phyloP scores from a whole-genome alignment of 2,329 filamentous ascomycete genomes.

The Furcasterigmium furcatum region DNA sequence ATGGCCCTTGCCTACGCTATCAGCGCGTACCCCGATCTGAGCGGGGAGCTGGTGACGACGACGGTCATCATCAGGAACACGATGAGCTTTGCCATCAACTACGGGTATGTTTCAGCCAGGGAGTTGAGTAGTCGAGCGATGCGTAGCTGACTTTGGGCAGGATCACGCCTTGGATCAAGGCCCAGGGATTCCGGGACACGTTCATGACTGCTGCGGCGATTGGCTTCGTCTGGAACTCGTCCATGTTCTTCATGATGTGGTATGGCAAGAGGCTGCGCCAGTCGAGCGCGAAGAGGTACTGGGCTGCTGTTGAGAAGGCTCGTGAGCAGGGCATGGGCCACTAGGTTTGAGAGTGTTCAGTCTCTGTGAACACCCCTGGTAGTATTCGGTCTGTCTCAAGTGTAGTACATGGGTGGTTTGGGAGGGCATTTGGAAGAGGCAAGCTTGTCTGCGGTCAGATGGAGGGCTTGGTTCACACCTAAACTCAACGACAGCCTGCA shows the following conservation, averaged over 20 bases:
- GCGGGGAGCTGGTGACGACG: conserved; percentile 33
- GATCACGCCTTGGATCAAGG: conserved; percentile 5
- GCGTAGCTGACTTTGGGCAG: too few species aligned
- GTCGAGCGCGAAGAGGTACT: neutral
- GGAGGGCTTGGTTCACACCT: too few species aligned
- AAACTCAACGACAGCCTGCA: too few species aligned
- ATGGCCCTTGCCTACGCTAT: conserved; percentile 36
- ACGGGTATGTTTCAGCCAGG: conserved; percentile 21
- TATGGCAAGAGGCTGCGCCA: neutral
- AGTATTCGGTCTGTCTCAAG: too few species aligned
- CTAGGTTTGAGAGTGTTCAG: too few species aligned
- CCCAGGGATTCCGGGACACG: conserved; percentile 3
- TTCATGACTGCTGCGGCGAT: conserved; percentile 5
- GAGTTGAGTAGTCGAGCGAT: neutral
- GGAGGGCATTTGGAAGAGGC: too few species aligned
- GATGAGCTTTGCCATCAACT: conserved; percentile 30
- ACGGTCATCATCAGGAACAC: conserved; percentile 35
- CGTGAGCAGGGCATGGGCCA: too few species aligned
- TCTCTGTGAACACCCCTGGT: too few species aligned
- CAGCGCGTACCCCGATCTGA: conserved; percentile 35
- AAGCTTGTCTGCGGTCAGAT: too few species aligned
- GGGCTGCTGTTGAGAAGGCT: too few species aligned
- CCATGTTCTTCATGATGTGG: conserved; percentile 6
- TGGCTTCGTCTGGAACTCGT: neutral
- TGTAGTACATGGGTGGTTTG: too few species aligned